Evolutionary conservation across 768 basidiomycete genomes (phyloP).

Genomic region (Lactarius hatsudake): DNA sequence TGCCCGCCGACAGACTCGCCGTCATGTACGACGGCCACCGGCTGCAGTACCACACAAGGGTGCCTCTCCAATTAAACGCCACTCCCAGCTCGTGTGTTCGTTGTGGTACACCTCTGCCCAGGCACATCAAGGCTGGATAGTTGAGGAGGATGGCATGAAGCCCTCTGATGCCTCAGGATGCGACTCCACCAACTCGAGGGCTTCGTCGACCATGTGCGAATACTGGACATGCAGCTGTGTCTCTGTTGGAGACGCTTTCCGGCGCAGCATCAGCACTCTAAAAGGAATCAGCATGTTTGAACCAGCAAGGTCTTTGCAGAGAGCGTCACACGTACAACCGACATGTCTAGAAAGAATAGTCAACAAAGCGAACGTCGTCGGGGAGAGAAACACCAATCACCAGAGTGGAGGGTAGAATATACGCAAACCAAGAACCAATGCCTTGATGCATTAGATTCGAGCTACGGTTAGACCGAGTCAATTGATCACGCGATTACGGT

Average conservation of each 20-base stretch:
- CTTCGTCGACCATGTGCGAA: conserved; percentile 21
- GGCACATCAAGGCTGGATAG: neutral
- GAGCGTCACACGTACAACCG: conserved; percentile 14
- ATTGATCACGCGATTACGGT: neutral
- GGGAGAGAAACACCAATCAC: conserved; percentile 8
- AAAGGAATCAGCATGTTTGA: neutral
- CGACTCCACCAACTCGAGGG: conserved; percentile 15
- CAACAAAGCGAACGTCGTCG: neutral
- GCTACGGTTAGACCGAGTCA: conserved; percentile 6
- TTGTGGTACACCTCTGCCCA: neutral
- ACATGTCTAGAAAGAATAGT: conserved; percentile 18
- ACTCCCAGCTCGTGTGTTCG: neutral
- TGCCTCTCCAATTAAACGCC: neutral
- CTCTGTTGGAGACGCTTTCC: conserved; percentile 22
- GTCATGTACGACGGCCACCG: conserved; percentile 1
- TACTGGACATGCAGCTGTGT: conserved; percentile 7
- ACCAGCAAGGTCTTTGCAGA: neutral
- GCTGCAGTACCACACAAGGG: conserved; percentile 9
- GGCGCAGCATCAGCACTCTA: conserved; percentile 26
- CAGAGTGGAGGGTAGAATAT: conserved; percentile 22
- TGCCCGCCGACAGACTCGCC: neutral
- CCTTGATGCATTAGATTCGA: conserved; percentile 8
- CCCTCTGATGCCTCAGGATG: neutral
- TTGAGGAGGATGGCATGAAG: neutral
- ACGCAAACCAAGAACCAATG: conserved; percentile 25